These are phyloP conservation scores for Penicillium mononematosum DNA, from an alignment of 495 filamentous ascomycete genomes.

Conservation along the genomic window DNA sequence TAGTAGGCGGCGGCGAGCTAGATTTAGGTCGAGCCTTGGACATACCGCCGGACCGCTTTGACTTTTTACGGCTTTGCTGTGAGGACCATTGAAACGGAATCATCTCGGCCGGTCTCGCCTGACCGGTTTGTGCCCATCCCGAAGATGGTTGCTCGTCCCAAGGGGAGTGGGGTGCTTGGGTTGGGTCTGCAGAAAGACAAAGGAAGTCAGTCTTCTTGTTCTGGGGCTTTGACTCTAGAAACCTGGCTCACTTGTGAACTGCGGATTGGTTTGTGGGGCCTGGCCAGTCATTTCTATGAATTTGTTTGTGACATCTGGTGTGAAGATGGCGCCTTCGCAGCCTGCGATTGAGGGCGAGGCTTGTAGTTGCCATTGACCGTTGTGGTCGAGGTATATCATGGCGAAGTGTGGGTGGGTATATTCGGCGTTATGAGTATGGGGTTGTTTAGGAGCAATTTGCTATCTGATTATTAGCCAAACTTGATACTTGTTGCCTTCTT, in stretches of 20 bases:
- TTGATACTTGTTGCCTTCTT: not conserved
- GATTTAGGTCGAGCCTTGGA: conserved; percentile 23
- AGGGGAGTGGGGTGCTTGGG: conserved; percentile 14
- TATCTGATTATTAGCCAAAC: conserved; percentile 6
- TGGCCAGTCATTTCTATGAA: conserved; percentile 35
- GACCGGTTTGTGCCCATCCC: conserved; percentile 23
- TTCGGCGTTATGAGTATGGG: conserved; percentile 15
- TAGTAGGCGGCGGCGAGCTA: conserved; percentile 23
- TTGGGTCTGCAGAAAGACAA: conserved; percentile 11
- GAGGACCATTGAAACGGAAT: conserved; percentile 44
- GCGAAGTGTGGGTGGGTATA: conserved; percentile 41
- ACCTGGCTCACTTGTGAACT: conserved; percentile 25
- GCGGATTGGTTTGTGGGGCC: conserved; percentile 22
- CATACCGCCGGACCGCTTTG: conserved; percentile 26
- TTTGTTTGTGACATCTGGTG: conserved; percentile 37
- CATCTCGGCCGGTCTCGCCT: conserved; percentile 22
- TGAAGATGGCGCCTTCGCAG: conserved; percentile 40
- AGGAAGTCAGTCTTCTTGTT: not conserved
- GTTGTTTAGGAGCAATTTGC: conserved; percentile 22
- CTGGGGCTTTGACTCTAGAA: too few relatives aligned
- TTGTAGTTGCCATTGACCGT: conserved; percentile 36
- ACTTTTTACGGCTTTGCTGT: conserved; percentile 29
- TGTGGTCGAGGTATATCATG: conserved; percentile 41
- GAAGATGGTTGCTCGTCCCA: conserved; percentile 25
- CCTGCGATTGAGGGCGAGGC: conserved; percentile 39